phyloP scores from a whole-genome alignment of 306 rosid genomes.

The Prunus mume region DNA sequence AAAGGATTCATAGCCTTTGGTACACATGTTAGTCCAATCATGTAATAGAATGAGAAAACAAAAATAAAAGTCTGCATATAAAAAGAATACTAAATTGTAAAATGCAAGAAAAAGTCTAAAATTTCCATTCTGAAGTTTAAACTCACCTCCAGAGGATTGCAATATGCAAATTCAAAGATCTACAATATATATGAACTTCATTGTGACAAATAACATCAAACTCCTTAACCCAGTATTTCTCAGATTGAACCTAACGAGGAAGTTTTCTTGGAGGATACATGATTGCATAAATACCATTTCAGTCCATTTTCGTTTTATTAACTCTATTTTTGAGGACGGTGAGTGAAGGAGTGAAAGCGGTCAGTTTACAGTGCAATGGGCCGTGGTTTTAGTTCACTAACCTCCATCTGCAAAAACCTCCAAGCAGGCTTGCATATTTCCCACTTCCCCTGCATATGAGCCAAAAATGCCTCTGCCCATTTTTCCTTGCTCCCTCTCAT shows the following conservation, averaged over 20 bases:
- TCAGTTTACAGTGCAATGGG: conserved; percentile 63
- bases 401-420: conserved; percentile 70
- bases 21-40: neutral
- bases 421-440: conserved; percentile 65
- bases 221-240: neutral
- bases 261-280: neutral
- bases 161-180: neutral
- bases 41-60: neutral
- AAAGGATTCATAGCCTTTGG: neutral
- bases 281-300: neutral
- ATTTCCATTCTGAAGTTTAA: neutral
- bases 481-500: conserved; percentile 61
- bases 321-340: neutral
- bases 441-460: conserved; percentile 61
- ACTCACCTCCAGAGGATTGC: neutral
- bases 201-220: neutral
- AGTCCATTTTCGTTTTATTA: neutral
- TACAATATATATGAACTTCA: neutral
- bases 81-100: neutral
- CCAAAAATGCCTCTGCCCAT: conserved; percentile 67
- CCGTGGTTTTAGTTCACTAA: conserved; percentile 64
- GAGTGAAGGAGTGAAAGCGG: neutral
- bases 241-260: neutral
- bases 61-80: neutral
- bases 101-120: neutral